Conservation (phyloP, 1,284 basidiomycete genomes). For the Exobasidium rhododendri region DNA sequence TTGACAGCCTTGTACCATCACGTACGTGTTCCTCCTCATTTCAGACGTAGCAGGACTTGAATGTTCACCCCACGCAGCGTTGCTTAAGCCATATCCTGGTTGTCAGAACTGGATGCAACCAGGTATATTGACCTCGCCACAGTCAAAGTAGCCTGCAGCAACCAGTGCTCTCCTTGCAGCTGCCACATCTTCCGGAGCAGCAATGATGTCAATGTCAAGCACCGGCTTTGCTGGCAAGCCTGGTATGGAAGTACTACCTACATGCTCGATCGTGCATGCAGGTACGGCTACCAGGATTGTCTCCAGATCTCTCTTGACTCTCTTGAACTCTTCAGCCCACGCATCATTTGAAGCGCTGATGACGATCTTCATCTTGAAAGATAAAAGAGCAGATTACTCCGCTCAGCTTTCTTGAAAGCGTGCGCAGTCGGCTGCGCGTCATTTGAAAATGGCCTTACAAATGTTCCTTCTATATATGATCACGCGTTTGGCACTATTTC, state of each 20-base stretch:
- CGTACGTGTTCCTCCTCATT: slow-evolving; percentile 8
- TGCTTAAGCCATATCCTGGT: not conserved
- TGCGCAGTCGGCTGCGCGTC: no score
- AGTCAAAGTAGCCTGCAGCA: not conserved
- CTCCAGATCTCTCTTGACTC: not conserved
- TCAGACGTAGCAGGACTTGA: not conserved
- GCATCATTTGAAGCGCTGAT: no score
- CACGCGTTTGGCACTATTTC: no score
- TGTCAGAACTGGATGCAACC: slow-evolving; percentile 2
- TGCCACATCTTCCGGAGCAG: not conserved
- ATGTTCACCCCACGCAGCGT: not conserved
- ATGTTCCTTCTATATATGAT: no score
- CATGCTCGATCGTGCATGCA: not conserved
- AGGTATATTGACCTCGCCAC: not conserved
- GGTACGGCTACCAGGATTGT: not conserved
- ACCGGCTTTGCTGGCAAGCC: slow-evolving; percentile 3
- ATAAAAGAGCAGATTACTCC: no score
- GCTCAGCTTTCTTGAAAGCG: no score
- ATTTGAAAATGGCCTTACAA: no score
- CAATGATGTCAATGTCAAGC: slow-evolving; percentile 8
- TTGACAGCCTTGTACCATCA: not conserved
- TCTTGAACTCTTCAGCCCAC: slow-evolving; percentile 1
- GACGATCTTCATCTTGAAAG: no score
- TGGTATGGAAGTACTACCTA: slow-evolving; percentile 4
- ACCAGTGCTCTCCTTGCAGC: not conserved